Percentiles rank a stretch among this genome's conserved stretches.
Evolutionary conservation across 306 rosid species (phyloP).

Genomic region (Acmispon strigosus): DNA sequence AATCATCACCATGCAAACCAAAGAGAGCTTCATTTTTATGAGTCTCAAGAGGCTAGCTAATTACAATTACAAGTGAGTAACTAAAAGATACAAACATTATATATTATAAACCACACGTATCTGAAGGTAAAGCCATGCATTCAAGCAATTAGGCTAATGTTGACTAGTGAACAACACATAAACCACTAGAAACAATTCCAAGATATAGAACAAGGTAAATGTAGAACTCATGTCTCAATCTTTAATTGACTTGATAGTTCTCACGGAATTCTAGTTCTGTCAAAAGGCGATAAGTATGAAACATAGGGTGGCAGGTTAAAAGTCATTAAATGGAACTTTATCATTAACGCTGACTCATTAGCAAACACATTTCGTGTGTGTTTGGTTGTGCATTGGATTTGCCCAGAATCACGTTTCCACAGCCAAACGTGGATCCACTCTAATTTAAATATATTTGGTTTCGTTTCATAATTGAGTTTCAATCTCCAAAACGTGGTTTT

Average conservation of each 20-base stretch:
- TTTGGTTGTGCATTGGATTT: too few relatives aligned
- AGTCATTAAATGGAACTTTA: neutral
- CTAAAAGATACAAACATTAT: neutral
- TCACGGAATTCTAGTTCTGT: neutral
- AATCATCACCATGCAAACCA: neutral
- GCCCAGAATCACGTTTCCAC: too few relatives aligned
- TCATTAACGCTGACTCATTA: neutral
- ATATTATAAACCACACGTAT: neutral
- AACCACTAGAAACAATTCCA: neutral
- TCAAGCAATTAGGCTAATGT: neutral
- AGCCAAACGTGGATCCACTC: too few relatives aligned
- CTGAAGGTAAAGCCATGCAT: neutral
- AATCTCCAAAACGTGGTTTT: too few relatives aligned
- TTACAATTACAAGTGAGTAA: neutral
- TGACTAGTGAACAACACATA: slow-evolving; percentile 6
- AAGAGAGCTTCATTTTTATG: neutral
- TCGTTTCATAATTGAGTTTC: too few relatives aligned
- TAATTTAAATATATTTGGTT: too few relatives aligned
- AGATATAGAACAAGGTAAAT: neutral
- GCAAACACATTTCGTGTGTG: too few relatives aligned
- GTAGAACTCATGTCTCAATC: too few relatives aligned
- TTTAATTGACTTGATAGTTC: neutral
- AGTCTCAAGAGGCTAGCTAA: neutral
- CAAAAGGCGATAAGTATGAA: neutral
- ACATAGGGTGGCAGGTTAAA: neutral